phyloP scores from a whole-genome alignment of 2,329 filamentous ascomycete species.

The Metarhizium anisopliae region DNA sequence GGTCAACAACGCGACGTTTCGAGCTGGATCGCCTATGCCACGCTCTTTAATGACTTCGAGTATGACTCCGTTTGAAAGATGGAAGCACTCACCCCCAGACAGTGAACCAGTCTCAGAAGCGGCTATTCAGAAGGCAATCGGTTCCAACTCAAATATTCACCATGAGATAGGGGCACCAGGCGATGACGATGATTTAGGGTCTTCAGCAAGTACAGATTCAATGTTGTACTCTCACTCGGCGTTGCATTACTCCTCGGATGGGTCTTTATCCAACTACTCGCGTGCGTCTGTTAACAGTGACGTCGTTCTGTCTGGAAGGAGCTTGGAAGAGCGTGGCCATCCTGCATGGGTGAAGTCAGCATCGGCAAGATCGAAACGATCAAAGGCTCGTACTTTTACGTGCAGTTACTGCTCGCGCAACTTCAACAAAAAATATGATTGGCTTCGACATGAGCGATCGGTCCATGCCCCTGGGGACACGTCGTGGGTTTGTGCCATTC shows the following conservation, averaged over 20 bases:
- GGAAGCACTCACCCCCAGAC: conserved; percentile 32
- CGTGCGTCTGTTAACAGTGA: conserved; percentile 9
- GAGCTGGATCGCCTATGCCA: conserved; percentile 34
- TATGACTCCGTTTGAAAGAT: conserved; percentile 38
- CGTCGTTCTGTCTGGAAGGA: conserved; percentile 1
- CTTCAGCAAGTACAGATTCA: conserved; percentile 22
- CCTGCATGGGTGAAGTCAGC: conserved; percentile 8
- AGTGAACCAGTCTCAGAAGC: conserved; percentile 31
- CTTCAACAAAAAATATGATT: conserved; percentile 32
- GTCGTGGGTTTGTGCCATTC: conserved; percentile 41
- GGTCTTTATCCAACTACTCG: conserved; percentile 8
- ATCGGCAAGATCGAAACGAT: conserved; percentile 6
- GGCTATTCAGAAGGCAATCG: conserved; percentile 26
- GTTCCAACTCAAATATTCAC: neutral
- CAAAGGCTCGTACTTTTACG: conserved; percentile 19
- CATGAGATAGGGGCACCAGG: neutral
- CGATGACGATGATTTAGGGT: conserved; percentile 18
- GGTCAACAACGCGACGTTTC: conserved; percentile 18
- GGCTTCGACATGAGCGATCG: conserved; percentile 39
- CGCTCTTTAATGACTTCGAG: conserved; percentile 17
- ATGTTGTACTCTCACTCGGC: conserved; percentile 13
- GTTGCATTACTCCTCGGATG: conserved; percentile 12
- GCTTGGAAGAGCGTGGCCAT: conserved; percentile 2
- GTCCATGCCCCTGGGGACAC: conserved; percentile 34
- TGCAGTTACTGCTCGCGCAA: conserved; percentile 29